Percentiles rank a stretch among this genome's conserved stretches.
Conservation (phyloP, 192 early-diverging fungal genomes). For the Thamnidium elegans region DNA sequence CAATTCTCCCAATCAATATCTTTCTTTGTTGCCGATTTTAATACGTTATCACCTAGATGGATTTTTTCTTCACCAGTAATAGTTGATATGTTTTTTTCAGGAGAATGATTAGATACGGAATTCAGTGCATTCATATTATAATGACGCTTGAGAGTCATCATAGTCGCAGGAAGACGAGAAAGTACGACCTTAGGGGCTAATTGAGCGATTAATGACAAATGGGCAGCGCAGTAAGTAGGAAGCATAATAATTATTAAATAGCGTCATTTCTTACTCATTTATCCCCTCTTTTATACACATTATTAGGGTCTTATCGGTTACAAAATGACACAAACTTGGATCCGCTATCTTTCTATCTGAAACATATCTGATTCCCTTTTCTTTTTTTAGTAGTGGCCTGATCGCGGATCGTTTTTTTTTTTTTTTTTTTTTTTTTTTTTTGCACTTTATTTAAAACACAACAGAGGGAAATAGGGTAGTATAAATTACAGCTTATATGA, state of each 20-base stretch:
- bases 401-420: too few relatives aligned
- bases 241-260: background rate
- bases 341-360: background rate
- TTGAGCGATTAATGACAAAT: background rate
- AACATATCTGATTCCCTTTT: background rate
- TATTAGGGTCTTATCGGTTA: background rate
- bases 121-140: background rate
- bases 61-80: background rate
- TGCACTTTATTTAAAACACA: too few relatives aligned
- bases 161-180: too few relatives aligned
- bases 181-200: background rate
- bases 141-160: background rate
- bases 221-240: background rate
- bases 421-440: too few relatives aligned
- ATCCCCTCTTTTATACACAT: background rate
- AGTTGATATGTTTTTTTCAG: background rate
- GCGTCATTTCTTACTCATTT: background rate
- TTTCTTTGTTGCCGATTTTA: background rate
- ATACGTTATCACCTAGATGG: background rate
- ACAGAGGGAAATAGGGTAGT: too few relatives aligned
- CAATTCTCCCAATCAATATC: constrained; percentile 4
- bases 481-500: too few relatives aligned
- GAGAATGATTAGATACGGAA: background rate
- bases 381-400: background rate
- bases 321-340: background rate